Base-by-base conservation (phyloP, 257 asterid species). In the Agastache rugosa region DNA sequence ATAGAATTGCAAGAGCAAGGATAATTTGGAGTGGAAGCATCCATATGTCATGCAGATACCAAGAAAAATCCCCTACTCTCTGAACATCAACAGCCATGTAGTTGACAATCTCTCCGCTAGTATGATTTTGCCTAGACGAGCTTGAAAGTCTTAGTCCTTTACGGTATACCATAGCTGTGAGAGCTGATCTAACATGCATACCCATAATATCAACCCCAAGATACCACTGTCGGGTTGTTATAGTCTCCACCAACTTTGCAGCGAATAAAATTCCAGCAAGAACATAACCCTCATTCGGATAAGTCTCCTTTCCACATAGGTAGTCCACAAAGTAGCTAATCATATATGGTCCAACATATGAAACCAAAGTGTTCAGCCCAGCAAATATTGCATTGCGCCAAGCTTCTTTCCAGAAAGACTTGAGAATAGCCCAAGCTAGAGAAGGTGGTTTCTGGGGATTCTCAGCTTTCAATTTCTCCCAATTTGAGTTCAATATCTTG, bases 151-250 rank as follows among this genome's bases (percentile, higher is more conserved):
- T 74, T 12, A 83, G 77, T 14, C 90, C 88, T 75, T 86, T 86
- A 20, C 93, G 83, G 75, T 90, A 92, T 4, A 92, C 97, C 97
- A 92, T 92, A 63, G 97, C 93, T 3, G 97, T 90, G 63, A 92
- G 96, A 71, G 96, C 96, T 42, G 97, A 92, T 74, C 97, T 79
- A 67, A 92, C 97, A 67, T 90, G 97, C 98, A 92, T 90, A 5
- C 98, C 98, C 88, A 90, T 54, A 71, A 92, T 92, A 72, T 92
- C 98, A 5, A 90, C 94, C 72, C 98, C 98, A 15, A 92, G 93
- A 77, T 92, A 92, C 97, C 97, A 92, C 71, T 92, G 97, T 42
- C 98, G 82, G 70, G 89, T 89, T 23, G 93, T 86, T 45, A 90
- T 63, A 41, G 97, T 92, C 84, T 92, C 98, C 1, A 90, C 67